Conservation (phyloP, 2,329 filamentous ascomycete species). For the Claviceps cyperi region DNA sequence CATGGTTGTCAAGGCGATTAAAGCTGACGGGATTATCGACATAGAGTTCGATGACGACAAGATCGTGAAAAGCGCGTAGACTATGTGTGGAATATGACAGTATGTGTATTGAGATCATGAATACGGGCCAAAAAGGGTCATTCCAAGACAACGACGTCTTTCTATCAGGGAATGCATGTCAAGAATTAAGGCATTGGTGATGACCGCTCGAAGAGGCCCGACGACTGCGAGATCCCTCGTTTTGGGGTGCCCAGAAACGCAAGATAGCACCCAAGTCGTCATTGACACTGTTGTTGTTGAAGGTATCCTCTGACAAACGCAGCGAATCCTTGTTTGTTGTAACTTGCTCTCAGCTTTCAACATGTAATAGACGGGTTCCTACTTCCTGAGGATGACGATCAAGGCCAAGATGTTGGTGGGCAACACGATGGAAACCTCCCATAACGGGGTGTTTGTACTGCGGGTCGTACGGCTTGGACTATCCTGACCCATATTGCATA, state of each 20-base stretch:
- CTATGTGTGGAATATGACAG: constrained; percentile 7
- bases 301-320: not conserved
- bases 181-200: not conserved
- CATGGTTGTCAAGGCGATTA: constrained; percentile 84
- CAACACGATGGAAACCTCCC: no score
- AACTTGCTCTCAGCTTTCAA: not conserved
- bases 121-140: constrained; percentile 3
- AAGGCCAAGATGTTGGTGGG: no score
- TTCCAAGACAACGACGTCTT: not conserved
- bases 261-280: no score
- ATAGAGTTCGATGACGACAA: constrained; percentile 75
- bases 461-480: not conserved
- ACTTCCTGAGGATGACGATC: no score
- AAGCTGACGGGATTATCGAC: constrained; percentile 80
- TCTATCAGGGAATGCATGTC: not conserved
- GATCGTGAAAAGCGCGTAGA: constrained; percentile 45
- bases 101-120: constrained; percentile 23
- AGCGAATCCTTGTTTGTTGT: not conserved
- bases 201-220: not conserved
- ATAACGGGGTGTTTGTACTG: no score
- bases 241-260: not conserved
- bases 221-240: not conserved
- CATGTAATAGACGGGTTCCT: not conserved
- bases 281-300: not conserved
- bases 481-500: not conserved